These are phyloP conservation scores for Sporisorium scitamineum DNA, from an alignment of 1,284 basidiomycete species.

Conservation along the genomic window DNA sequence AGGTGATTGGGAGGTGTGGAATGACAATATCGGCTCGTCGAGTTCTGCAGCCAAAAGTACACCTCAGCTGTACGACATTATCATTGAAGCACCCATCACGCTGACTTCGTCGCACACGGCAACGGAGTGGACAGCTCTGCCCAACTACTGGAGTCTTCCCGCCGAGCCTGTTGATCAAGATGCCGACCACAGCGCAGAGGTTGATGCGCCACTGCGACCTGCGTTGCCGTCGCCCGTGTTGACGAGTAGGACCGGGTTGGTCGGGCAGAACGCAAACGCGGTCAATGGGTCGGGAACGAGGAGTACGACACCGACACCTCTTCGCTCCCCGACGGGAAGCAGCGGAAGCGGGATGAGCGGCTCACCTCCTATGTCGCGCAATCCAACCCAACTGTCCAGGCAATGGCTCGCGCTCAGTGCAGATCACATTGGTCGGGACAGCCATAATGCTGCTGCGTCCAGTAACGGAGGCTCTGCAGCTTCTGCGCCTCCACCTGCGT, in stretches of 20 bases:
- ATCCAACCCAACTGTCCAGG: constrained; percentile 43
- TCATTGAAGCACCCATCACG: constrained; percentile 84
- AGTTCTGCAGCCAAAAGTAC: constrained; percentile 14
- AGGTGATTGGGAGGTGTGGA: constrained; percentile 22
- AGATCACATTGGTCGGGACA: constrained; percentile 23
- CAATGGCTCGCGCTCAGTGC: constrained; percentile 54
- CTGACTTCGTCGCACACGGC: constrained; percentile 61
- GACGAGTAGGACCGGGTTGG: constrained; percentile 24
- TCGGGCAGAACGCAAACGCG: constrained; percentile 10
- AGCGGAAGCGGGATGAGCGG: constrained; percentile 10
- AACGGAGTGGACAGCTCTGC: constrained; percentile 62
- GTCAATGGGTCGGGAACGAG: not conserved
- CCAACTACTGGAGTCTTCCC: constrained; percentile 60
- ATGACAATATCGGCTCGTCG: not conserved
- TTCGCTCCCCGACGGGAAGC: constrained; percentile 7
- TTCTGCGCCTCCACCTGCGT: constrained; percentile 43
- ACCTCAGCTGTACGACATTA: constrained; percentile 79
- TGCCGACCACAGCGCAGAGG: constrained; percentile 1
- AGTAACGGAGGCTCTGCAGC: not conserved
- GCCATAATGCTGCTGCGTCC: not conserved
- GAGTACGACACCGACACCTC: constrained; percentile 9
- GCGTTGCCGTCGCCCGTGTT: constrained; percentile 34
- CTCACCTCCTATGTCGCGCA: constrained; percentile 26
- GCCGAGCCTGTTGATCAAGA: constrained; percentile 28
- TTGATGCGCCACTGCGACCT: constrained; percentile 26